A percentile compares a stretch with the other conserved stretches of the same genome.
Conservation (phyloP, 2,329 filamentous ascomycete genomes). For the Fusarium dimerum region DNA sequence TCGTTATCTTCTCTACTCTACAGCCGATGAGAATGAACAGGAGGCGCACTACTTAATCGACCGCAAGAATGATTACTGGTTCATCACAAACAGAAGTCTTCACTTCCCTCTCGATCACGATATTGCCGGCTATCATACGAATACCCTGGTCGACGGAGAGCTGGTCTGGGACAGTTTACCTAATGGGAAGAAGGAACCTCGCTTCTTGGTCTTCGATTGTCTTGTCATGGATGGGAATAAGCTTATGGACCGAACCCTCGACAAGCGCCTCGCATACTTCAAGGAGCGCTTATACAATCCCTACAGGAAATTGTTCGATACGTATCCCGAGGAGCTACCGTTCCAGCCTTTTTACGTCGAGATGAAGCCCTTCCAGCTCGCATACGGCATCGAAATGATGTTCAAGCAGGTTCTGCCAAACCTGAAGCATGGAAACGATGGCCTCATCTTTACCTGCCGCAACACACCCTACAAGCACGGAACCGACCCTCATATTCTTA, state of each 20-base stretch:
- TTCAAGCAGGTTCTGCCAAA: conserved; percentile 82
- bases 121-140: conserved; percentile 68
- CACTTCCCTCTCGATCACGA: conserved; percentile 77
- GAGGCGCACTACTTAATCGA: conserved; percentile 93
- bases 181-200: conserved; percentile 68
- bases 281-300: conserved; percentile 74
- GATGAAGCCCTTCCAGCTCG: conserved; percentile 86
- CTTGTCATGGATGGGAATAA: conserved; percentile 76
- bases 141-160: conserved; percentile 89
- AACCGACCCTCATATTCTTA: conserved; percentile 90
- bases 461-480: conserved; percentile 84
- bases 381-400: conserved; percentile 89
- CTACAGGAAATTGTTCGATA: conserved; percentile 62
- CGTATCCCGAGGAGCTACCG: conserved; percentile 67
- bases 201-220: conserved; percentile 93
- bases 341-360: conserved; percentile 79
- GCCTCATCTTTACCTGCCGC: conserved; percentile 95
- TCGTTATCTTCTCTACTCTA: conserved; percentile 91
- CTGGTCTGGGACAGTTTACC: conserved; percentile 80
- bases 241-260: conserved; percentile 76
- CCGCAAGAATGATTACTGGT: conserved; percentile 97
- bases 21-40: conserved; percentile 57
- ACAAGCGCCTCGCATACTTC: conserved; percentile 88
- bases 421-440: conserved; percentile 91
- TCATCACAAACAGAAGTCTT: conserved; percentile 66